Conservation (phyloP, 306 rosid genomes). For the Bauhinia variegata region DNA sequence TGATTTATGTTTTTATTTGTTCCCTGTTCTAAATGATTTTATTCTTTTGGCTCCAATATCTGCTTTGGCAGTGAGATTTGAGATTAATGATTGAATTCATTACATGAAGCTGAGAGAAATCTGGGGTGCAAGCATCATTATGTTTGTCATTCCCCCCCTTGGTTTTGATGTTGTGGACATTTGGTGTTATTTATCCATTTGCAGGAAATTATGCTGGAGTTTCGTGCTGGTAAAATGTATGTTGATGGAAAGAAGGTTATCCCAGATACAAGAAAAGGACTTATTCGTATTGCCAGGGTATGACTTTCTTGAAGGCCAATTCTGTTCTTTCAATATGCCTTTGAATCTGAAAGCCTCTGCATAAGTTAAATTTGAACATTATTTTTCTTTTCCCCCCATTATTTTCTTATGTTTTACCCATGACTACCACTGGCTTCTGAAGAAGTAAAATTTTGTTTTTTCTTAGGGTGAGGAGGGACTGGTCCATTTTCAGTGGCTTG, state of each 20-base stretch:
- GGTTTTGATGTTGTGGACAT: not conserved
- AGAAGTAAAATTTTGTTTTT: slow-evolving; percentile 26
- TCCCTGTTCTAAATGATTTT: not conserved
- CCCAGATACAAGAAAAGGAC: slow-evolving; percentile 87
- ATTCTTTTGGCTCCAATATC: not conserved
- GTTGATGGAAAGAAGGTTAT: slow-evolving; percentile 70
- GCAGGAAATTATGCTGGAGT: slow-evolving; percentile 85
- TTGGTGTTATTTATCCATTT: slow-evolving; percentile 16
- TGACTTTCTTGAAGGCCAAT: slow-evolving; percentile 8
- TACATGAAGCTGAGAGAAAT: not conserved
- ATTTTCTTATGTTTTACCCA: slow-evolving; percentile 4
- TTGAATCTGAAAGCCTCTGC: not conserved
- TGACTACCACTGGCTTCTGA: not conserved
- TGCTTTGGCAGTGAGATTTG: slow-evolving; percentile 12
- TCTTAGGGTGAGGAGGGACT: slow-evolving; percentile 90
- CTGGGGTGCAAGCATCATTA: slow-evolving; percentile 1
- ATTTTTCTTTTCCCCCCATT: too few species aligned
- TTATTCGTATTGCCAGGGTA: slow-evolving; percentile 89
- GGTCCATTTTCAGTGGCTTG: slow-evolving; percentile 94
- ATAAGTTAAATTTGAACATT: not conserved
- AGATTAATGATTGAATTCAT: slow-evolving; percentile 22
- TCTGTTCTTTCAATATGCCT: not conserved
- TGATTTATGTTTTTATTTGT: not conserved
- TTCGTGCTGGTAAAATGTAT: slow-evolving; percentile 93
- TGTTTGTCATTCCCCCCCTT: not conserved